These are phyloP conservation scores for Senna siamea DNA, from an alignment of 306 rosid genomes.

Conservation along the genomic window DNA sequence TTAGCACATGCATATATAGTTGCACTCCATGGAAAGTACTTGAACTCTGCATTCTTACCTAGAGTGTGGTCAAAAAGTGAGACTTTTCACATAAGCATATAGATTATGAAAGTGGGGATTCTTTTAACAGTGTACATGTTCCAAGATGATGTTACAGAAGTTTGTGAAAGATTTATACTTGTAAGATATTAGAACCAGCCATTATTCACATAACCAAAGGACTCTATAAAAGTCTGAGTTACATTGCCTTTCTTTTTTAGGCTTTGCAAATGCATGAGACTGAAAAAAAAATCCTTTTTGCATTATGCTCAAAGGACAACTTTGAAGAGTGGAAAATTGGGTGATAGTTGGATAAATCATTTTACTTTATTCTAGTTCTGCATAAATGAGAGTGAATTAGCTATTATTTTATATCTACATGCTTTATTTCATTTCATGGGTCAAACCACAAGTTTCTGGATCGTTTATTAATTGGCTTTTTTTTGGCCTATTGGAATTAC, in stretches of 20 bases:
- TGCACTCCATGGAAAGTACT: neutral
- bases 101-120: constrained; percentile 8
- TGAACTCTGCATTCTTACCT: too few relatives aligned
- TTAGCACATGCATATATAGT: neutral
- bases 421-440: neutral
- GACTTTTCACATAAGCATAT: neutral
- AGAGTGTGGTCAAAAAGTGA: too few relatives aligned
- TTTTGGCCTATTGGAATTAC: neutral
- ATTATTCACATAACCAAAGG: neutral
- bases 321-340: neutral
- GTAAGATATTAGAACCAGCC: neutral
- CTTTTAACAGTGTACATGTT: neutral
- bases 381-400: neutral
- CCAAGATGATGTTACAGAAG: neutral
- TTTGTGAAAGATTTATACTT: neutral
- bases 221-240: neutral
- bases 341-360: neutral
- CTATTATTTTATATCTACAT: neutral
- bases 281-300: neutral
- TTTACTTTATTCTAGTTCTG: constrained; percentile 17
- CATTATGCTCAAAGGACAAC: constrained; percentile 4
- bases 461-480: neutral
- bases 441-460: constrained; percentile 7
- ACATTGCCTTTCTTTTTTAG: neutral
- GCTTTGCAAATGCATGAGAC: neutral